Base-by-base conservation (phyloP, 768 basidiomycete species). In the Suillus plorans region DNA sequence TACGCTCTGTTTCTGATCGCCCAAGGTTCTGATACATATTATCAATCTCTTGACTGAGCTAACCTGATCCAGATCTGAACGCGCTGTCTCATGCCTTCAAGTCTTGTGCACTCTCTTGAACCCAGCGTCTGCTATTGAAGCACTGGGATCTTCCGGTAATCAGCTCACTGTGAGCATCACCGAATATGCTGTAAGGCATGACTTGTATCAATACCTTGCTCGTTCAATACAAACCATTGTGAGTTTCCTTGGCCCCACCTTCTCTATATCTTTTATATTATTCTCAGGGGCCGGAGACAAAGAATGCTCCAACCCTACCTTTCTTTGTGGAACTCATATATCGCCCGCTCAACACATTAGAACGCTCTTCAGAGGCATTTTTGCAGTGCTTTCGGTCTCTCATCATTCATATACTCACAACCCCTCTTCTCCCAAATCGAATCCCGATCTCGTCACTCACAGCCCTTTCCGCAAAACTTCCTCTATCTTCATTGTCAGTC, bases 391-490 rank as follows among this genome's bases (percentile, higher is more conserved):
- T 89, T 18, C 67, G 75, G 37, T 70, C 74, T 20, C 69, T 91
- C 36, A 68, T 91, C 61, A 71, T 79, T 18, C 75, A 79, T 65
- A 85, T 96, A 62, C 80, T 97, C 64, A 83, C 89, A 1, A 80
- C 96, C 52, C 90, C 92, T 0, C 78, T 94, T 0, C 82, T 98
- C 0, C 94, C 93, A 1, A 90, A 92, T 74, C 89, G 87, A 9
- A 79, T 91, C 55, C 90, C 86, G 42, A 79, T 88, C 25, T 74
- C 78, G 0, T 82, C 86, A 25, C 82, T 97, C 42, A 86, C 87
- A 4, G 76, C 82, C 28, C 79, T 98, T 47, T 87, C 90, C 18
- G 80, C 86, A 18, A 79, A 81, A 12, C 79, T 96, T 14, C 92
- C 94, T 2, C 79, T 88, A 22, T 73, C 77, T 14, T 75, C 77